Percentiles rank a stretch among this genome's conserved stretches.
These are phyloP conservation scores for Polymyxa betae DNA, from an alignment of 208 protist species.

Conservation along the genomic window DNA sequence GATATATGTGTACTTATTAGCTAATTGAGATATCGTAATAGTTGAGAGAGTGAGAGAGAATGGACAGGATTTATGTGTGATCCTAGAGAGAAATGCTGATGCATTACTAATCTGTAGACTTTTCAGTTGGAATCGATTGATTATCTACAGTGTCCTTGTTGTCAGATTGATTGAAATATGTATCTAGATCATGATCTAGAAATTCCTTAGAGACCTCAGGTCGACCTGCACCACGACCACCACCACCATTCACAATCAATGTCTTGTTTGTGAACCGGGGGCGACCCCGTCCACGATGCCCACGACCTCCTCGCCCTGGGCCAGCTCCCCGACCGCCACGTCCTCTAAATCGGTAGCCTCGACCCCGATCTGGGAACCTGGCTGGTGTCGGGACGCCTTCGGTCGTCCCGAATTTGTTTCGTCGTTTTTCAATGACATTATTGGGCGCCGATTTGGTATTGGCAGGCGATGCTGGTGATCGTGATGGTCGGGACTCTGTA, in stretches of 20 bases:
- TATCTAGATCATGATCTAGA: conserved; percentile 18
- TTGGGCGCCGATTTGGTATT: too few species aligned
- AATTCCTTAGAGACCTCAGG: background rate
- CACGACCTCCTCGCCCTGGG: conserved; percentile 23
- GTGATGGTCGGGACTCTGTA: too few species aligned
- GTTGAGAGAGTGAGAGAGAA: background rate
- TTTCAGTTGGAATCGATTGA: background rate
- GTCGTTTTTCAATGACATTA: conserved; percentile 19
- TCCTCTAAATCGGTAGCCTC: background rate
- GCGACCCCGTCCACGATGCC: background rate
- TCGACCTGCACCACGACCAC: background rate
- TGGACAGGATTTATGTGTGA: background rate
- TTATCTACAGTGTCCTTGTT: background rate
- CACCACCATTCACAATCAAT: background rate
- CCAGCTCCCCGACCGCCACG: background rate
- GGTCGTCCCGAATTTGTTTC: conserved; percentile 27
- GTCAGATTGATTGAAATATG: background rate
- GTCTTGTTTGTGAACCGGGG: background rate
- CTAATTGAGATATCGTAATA: background rate
- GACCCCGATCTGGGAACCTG: background rate
- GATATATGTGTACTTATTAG: background rate
- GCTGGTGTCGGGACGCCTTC: background rate
- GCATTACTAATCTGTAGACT: background rate
- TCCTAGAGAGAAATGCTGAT: background rate
- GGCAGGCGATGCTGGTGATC: too few species aligned